Conservation (phyloP, 2,329 filamentous ascomycete species). For the Teratosphaeria viscida region DNA sequence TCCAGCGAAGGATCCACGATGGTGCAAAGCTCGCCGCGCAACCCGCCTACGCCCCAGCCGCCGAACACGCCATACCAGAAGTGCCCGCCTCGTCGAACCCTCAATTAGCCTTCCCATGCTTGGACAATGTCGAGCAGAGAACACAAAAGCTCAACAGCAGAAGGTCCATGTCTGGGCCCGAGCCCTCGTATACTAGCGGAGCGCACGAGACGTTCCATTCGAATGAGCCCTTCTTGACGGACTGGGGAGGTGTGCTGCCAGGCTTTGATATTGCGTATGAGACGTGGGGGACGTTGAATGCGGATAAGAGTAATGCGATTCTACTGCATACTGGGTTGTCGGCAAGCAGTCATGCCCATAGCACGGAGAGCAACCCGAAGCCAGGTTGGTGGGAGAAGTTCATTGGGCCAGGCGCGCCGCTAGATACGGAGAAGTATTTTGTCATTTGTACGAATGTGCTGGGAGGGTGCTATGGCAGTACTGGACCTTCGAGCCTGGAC, state of each 20-base stretch:
- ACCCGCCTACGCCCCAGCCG: background rate
- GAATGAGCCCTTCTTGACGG: conserved; percentile 63
- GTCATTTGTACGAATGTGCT: conserved; percentile 95
- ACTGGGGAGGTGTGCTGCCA: conserved; percentile 89
- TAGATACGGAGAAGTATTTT: conserved; percentile 87
- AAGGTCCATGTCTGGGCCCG: conserved; percentile 61
- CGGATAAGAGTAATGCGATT: conserved; percentile 76
- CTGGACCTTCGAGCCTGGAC: conserved; percentile 78
- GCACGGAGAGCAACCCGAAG: conserved; percentile 73
- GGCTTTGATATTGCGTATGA: conserved; percentile 89
- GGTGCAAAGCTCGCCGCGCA: background rate
- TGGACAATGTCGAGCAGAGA: conserved; percentile 69
- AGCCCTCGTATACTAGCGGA: conserved; percentile 88
- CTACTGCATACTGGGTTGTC: conserved; percentile 88
- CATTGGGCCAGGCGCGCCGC: conserved; percentile 72
- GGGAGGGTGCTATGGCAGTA: conserved; percentile 91
- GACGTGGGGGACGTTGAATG: conserved; percentile 76
- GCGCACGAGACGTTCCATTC: conserved; percentile 71
- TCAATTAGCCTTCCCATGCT: conserved; percentile 79
- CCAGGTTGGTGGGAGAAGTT: conserved; percentile 99
- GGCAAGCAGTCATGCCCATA: conserved; percentile 94
- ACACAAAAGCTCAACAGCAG: conserved; percentile 61
- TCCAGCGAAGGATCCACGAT: background rate
- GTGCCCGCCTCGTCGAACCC: conserved; percentile 54
- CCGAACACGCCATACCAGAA: conserved; percentile 16